phyloP scores from a whole-genome alignment of 345 rosid genomes.

The Brassica incana region DNA sequence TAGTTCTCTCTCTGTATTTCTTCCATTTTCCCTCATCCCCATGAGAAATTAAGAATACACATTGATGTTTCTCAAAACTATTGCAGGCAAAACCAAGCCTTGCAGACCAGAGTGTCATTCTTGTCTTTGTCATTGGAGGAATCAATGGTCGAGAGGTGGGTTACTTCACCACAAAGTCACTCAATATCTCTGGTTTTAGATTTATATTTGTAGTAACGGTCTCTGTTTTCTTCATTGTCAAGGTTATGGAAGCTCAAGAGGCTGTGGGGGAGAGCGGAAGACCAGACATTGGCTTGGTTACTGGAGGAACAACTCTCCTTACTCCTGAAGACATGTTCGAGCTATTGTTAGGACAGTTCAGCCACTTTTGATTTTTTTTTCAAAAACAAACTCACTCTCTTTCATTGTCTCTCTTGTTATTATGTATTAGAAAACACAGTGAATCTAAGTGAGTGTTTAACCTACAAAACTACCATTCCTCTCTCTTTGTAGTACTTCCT shows the following conservation, averaged over 20 bases:
- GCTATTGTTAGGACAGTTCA: constrained; percentile 60
- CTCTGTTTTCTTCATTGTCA: constrained; percentile 6
- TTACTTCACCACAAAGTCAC: not conserved
- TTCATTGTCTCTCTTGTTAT: not conserved
- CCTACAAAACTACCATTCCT: too few species aligned
- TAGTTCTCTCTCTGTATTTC: constrained; percentile 13
- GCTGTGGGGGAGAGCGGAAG: constrained; percentile 77
- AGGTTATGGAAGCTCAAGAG: constrained; percentile 84
- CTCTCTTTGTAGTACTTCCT: too few species aligned
- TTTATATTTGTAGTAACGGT: not conserved
- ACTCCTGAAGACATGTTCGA: constrained; percentile 86
- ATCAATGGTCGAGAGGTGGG: constrained; percentile 81
- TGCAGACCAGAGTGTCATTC: constrained; percentile 75
- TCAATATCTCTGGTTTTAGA: not conserved
- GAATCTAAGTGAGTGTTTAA: not conserved
- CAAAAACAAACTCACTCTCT: not conserved
- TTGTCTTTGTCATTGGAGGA: constrained; percentile 89
- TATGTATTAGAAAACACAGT: not conserved
- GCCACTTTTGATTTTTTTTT: constrained; percentile 47
- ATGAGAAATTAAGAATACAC: not conserved
- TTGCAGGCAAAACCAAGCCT: constrained; percentile 86
- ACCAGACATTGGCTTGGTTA: constrained; percentile 70
- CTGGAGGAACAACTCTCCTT: constrained; percentile 92
- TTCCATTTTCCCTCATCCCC: not conserved
- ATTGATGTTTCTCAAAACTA: not conserved